These are phyloP conservation scores for Phytophthora europaea DNA, from an alignment of 352 stramenopile genomes.

Conservation along the genomic window DNA sequence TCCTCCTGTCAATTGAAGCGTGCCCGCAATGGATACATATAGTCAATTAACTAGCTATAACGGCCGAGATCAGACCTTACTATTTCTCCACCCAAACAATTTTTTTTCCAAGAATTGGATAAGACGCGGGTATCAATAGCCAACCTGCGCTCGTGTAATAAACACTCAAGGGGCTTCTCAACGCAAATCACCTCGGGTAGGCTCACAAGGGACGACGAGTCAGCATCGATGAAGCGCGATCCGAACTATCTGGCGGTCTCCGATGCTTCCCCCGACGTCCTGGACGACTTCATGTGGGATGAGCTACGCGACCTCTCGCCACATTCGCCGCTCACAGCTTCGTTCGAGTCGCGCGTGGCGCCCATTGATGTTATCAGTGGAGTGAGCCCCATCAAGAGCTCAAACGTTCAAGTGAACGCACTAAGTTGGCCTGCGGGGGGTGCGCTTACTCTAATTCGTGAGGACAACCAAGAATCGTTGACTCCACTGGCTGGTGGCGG, in stretches of 20 bases:
- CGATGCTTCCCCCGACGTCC: conserved; percentile 3
- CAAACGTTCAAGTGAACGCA: not conserved
- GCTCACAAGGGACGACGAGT: not conserved
- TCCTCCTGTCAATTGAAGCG: too few relatives aligned
- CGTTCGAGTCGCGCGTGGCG: conserved; percentile 8
- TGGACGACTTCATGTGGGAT: conserved; percentile 29
- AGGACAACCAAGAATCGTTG: not conserved
- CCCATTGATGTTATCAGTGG: conserved; percentile 10
- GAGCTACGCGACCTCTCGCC: conserved; percentile 14
- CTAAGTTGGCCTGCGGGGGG: not conserved
- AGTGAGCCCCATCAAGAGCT: conserved; percentile 5
- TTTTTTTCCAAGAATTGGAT: too few relatives aligned
- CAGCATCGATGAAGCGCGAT: conserved; percentile 20
- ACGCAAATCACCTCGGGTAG: not conserved
- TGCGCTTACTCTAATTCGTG: not conserved
- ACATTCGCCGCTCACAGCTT: not conserved
- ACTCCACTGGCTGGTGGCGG: not conserved
- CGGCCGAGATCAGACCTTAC: too few relatives aligned
- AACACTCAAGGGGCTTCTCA: too few relatives aligned
- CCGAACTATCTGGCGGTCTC: not conserved
- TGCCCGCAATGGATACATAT: too few relatives aligned
- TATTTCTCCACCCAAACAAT: too few relatives aligned
- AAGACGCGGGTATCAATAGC: too few relatives aligned
- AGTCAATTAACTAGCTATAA: too few relatives aligned
- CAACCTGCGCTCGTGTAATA: too few relatives aligned